Conservation (phyloP, 345 rosid genomes). For the Ceriops tagal region DNA sequence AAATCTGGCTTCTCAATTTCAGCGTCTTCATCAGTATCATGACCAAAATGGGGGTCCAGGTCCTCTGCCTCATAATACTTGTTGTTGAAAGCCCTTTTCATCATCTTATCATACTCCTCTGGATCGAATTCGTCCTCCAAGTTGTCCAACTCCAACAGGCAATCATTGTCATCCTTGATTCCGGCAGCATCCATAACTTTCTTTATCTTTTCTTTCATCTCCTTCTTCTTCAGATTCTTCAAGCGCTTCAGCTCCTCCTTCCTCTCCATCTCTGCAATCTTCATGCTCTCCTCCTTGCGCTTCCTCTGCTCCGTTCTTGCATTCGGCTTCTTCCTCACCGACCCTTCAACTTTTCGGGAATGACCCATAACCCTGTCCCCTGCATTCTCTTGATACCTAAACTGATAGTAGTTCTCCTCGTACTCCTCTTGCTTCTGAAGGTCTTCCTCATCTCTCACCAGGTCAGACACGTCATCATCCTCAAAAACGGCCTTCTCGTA, state of each 20-base stretch:
- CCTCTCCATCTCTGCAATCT: conserved; percentile 61
- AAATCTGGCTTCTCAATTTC: conserved; percentile 73
- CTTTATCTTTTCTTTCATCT: conserved; percentile 68
- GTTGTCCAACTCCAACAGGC: conserved; percentile 31
- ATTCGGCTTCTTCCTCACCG: conserved; percentile 76
- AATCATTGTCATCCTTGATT: conserved; percentile 45
- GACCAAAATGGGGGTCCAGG: conserved; percentile 39
- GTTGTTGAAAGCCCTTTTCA: conserved; percentile 63
- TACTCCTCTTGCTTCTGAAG: conserved; percentile 56
- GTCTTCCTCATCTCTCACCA: conserved; percentile 54
- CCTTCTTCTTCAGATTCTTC: conserved; percentile 88
- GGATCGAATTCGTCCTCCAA: conserved; percentile 84
- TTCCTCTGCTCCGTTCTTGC: conserved; percentile 70
- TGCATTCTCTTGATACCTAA: conserved; percentile 60
- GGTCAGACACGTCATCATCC: conserved; percentile 43
- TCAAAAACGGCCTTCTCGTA: conserved; percentile 20
- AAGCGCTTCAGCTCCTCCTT: conserved; percentile 77
- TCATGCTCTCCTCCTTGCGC: conserved; percentile 67
- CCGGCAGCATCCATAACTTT: conserved; percentile 72
- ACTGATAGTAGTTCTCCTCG: conserved; percentile 40
- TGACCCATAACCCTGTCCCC: conserved; percentile 71
- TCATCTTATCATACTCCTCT: conserved; percentile 66
- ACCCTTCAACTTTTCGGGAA: conserved; percentile 67
- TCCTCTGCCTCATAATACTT: conserved; percentile 67
- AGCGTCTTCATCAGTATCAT: conserved; percentile 42